Conservation (phyloP, 768 basidiomycete species). For the Phanerodontia chrysosporium region DNA sequence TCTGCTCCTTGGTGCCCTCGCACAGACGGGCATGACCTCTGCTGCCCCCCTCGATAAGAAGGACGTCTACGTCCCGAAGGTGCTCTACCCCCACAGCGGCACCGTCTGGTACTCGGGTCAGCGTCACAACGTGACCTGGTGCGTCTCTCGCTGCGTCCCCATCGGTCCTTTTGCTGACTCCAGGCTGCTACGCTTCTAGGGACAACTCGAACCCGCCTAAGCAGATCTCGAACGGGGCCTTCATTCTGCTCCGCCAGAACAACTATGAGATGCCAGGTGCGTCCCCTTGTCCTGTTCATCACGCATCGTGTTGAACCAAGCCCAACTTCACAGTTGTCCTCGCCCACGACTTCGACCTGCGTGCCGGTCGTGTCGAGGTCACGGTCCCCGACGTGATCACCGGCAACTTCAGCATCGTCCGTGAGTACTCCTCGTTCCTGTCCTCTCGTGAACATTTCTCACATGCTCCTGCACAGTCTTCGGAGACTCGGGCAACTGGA, state of each 20-base stretch:
- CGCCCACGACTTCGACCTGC: conserved; percentile 34
- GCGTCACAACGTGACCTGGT: conserved; percentile 48
- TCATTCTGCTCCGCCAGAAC: conserved; percentile 22
- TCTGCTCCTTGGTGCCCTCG: background rate
- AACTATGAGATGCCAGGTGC: conserved; percentile 23
- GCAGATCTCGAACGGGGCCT: conserved; percentile 36
- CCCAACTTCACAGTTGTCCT: conserved; percentile 15
- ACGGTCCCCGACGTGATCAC: conserved; percentile 33
- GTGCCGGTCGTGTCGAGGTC: conserved; percentile 32
- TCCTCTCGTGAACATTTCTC: background rate
- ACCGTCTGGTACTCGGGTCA: conserved; percentile 44
- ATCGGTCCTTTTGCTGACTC: background rate
- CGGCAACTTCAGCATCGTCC: conserved; percentile 34
- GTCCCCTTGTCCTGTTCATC: background rate
- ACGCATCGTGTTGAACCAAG: background rate
- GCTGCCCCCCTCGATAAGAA: background rate
- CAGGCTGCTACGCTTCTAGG: conserved; percentile 29
- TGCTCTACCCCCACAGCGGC: conserved; percentile 37
- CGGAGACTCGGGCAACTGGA: conserved; percentile 45
- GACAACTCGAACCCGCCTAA: conserved; percentile 36
- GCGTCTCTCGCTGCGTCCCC: conserved; percentile 8
- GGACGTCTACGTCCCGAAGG: conserved; percentile 45
- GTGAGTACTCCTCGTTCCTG: conserved; percentile 30
- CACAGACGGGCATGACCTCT: background rate
- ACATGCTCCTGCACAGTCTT: conserved; percentile 31